Conservation (phyloP, 225 moss, liverwort and hornwort species). For the Rhytidiadelphus loreus region DNA sequence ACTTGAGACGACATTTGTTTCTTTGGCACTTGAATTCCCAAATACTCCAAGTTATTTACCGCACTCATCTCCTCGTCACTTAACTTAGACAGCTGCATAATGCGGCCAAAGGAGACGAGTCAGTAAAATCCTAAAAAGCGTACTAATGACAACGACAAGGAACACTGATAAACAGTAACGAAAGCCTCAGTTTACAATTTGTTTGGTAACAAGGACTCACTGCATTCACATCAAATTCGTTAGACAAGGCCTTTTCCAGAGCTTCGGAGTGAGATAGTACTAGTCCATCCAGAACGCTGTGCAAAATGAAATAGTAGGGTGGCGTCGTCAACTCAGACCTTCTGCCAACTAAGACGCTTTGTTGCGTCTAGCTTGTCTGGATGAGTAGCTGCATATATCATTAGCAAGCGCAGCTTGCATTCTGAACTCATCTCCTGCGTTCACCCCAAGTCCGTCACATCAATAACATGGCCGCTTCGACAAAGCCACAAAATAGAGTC, state of each 20-base stretch:
- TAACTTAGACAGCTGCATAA: constrained; percentile 65
- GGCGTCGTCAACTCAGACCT: constrained; percentile 27
- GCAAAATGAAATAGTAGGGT: background rate
- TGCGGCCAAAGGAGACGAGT: background rate
- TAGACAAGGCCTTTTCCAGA: background rate
- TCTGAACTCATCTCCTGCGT: constrained; percentile 70
- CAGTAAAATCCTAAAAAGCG: background rate
- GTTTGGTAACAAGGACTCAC: background rate
- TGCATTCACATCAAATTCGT: background rate
- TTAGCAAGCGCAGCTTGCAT: constrained; percentile 77
- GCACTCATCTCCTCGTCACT: constrained; percentile 77
- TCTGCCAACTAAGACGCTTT: constrained; percentile 83
- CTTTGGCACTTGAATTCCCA: constrained; percentile 73
- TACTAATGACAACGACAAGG: background rate
- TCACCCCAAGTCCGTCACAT: background rate
- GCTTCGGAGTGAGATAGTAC: background rate
- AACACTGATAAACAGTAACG: background rate
- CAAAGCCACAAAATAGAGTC: background rate
- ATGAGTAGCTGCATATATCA: constrained; percentile 89
- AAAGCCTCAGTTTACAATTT: background rate
- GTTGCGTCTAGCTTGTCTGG: constrained; percentile 82
- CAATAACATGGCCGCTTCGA: constrained; percentile 3
- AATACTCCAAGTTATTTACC: constrained; percentile 78
- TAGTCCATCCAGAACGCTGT: background rate
- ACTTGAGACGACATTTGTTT: constrained; percentile 55